These are phyloP conservation scores for Ogataea thermomethanolica DNA, from an alignment of 805 yeast species.

Conservation along the genomic window DNA sequence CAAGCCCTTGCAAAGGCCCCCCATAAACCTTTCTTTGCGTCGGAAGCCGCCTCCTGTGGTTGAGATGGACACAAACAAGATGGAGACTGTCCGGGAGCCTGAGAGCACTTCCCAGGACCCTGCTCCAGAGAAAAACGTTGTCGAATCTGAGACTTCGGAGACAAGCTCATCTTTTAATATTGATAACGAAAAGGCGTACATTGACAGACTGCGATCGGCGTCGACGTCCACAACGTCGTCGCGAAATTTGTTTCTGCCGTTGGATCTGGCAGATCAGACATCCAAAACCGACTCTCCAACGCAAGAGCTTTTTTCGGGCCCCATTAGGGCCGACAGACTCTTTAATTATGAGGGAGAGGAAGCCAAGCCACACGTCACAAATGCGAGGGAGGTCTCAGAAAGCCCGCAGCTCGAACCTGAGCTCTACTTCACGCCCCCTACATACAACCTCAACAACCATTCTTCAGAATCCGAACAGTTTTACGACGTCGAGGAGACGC, in stretches of 20 bases:
- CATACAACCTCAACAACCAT: constrained; percentile 1
- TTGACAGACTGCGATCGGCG: not conserved
- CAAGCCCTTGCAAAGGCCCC: constrained; percentile 16
- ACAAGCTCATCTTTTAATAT: not conserved
- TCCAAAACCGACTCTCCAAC: constrained; percentile 2
- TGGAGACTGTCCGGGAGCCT: not conserved
- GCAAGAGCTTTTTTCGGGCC: constrained; percentile 4
- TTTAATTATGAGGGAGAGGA: constrained; percentile 1
- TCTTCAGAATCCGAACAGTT: constrained; percentile 8
- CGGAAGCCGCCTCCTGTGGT: constrained; percentile 20
- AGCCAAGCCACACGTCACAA: not conserved
- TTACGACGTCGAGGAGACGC: constrained; percentile 17
- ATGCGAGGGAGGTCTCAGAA: not conserved
- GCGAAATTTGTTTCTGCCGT: not conserved
- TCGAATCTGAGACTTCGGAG: not conserved
- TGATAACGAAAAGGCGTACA: not conserved
- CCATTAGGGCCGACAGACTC: not conserved
- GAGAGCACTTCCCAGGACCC: not conserved
- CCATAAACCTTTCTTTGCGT: constrained; percentile 15
- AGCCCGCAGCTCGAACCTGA: not conserved
- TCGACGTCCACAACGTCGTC: not conserved
- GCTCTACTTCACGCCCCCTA: constrained; percentile 1
- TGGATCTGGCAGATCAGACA: not conserved
- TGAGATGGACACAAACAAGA: not conserved
- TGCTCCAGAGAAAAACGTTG: not conserved